Conservation (phyloP, 2,329 filamentous ascomycete species). For the Ascocoryne sarcoides region DNA sequence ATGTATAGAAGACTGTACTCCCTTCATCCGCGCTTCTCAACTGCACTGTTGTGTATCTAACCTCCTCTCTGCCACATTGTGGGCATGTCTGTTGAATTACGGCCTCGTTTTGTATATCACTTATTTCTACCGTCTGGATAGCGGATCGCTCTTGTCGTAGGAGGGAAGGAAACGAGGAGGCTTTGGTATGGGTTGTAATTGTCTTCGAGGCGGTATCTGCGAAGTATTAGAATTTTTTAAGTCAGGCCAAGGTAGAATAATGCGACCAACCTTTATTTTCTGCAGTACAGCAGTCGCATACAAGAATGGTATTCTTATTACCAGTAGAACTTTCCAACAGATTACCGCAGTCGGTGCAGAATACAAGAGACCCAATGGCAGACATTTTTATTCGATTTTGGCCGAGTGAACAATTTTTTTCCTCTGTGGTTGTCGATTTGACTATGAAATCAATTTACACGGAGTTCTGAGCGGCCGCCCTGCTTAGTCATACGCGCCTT, state of each 20-base stretch:
- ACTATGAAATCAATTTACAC: too few species aligned
- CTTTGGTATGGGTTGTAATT: slow-evolving; percentile 76
- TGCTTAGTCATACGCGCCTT: too few species aligned
- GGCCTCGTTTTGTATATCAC: slow-evolving; percentile 68
- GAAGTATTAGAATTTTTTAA: slow-evolving; percentile 1
- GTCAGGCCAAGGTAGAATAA: not conserved
- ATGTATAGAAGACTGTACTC: slow-evolving; percentile 82
- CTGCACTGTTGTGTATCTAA: slow-evolving; percentile 79
- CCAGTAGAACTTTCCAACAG: slow-evolving; percentile 32
- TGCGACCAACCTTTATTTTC: slow-evolving; percentile 63
- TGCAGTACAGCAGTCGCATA: slow-evolving; percentile 79
- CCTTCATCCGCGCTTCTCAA: slow-evolving; percentile 91
- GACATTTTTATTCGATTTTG: slow-evolving; percentile 51
- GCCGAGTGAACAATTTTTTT: too few species aligned
- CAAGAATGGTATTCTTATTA: slow-evolving; percentile 63
- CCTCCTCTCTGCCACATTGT: slow-evolving; percentile 72
- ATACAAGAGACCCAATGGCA: slow-evolving; percentile 32
- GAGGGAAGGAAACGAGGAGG: slow-evolving; percentile 83
- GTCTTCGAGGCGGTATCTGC: slow-evolving; percentile 64
- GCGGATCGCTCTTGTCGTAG: slow-evolving; percentile 80
- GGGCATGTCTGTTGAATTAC: slow-evolving; percentile 62
- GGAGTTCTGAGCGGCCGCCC: too few species aligned
- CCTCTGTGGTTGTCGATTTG: too few species aligned
- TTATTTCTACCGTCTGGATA: slow-evolving; percentile 70
- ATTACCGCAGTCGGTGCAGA: slow-evolving; percentile 6